Conservation (phyloP, 1,284 basidiomycete species). For the Inonotus obliquus region DNA sequence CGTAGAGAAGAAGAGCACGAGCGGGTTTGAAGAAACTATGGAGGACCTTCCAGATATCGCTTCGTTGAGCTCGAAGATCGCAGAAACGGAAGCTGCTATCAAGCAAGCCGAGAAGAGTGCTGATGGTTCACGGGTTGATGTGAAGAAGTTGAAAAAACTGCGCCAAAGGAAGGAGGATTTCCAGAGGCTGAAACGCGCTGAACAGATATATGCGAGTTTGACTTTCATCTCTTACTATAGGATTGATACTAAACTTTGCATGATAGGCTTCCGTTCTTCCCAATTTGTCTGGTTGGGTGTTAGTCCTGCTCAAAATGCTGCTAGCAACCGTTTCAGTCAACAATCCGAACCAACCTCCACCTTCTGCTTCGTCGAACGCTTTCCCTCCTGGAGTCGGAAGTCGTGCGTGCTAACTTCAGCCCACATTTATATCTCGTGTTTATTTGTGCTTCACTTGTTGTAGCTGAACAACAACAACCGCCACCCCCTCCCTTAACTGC, state of each 20-base stretch:
- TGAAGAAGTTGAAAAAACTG: constrained; percentile 48
- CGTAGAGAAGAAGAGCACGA: constrained; percentile 11
- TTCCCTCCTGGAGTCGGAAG: constrained; percentile 69
- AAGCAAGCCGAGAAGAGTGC: constrained; percentile 37
- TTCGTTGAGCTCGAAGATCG: constrained; percentile 65
- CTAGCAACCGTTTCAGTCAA: constrained; percentile 85
- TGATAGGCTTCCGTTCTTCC: too few species aligned
- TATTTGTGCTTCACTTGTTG: constrained; percentile 6
- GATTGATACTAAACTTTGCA: background rate
- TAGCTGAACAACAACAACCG: constrained; percentile 48
- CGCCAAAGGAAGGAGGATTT: constrained; percentile 69
- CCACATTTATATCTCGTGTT: background rate
- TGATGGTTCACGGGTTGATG: constrained; percentile 41
- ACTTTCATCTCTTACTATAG: background rate
- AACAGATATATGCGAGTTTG: constrained; percentile 83
- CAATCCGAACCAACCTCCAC: constrained; percentile 49
- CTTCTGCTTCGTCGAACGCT: constrained; percentile 54
- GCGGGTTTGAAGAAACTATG: constrained; percentile 38
- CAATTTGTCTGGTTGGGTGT: too few species aligned
- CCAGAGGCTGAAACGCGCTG: constrained; percentile 80
- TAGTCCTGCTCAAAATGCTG: constrained; percentile 85
- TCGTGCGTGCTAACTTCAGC: constrained; percentile 41
- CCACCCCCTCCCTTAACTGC: constrained; percentile 71
- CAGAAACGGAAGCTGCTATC: constrained; percentile 59
- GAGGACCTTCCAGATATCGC: constrained; percentile 67